Base-by-base conservation (phyloP, 495 filamentous ascomycete genomes). In the Aspergillus biplanus region DNA sequence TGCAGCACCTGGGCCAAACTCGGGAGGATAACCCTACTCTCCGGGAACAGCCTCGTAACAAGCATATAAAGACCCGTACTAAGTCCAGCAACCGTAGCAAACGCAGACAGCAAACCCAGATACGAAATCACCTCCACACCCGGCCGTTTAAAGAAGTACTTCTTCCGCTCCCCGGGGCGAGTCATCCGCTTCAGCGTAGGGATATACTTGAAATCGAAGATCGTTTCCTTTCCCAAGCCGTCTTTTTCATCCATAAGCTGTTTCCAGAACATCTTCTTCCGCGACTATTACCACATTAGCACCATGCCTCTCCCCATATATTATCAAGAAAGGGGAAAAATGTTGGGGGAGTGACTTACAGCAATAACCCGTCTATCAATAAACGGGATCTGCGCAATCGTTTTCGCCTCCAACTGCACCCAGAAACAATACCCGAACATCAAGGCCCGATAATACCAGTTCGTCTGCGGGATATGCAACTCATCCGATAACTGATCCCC, bases 361-460 rank as follows among this genome's bases (percentile, higher is more conserved):
- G 71, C 74, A 35, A 90, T 87, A 62, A 86, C 83, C 32, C 70
- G 67, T 13, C 75, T 71, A 70, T 93, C 91, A 34, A 90, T 73
- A 37, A 72, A 80, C 5, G 80, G 75, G 42, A 92, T 74, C 4
- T 73, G 68, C 0, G 89, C 80, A 48, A 86, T 77, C 0, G 77
- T 65, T 63, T 87, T 90, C 1, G 50, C 81, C 78, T 33, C 84
- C 46, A 65, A 52, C 72, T 82, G 81, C 59, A 90, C 87, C 68
- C 90, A 86, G 21, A 89, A 70, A 65, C 87, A 91, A 66, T 92
- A 90, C 21, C 87, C 86, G 33, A 82, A 79, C 39, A 92, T 82
- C 12, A 92, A 75, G 0, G 80, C 65, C 56, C 75, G 83, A 65
- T 90, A 87, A 49, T 85, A 88, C 8, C 80, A 32, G 27, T 75